Evolutionary conservation across 2,329 filamentous ascomycete species (phyloP), one percentile per base, ranked within the genome.

Genomic region (Metarhizium robertsii): DNA sequence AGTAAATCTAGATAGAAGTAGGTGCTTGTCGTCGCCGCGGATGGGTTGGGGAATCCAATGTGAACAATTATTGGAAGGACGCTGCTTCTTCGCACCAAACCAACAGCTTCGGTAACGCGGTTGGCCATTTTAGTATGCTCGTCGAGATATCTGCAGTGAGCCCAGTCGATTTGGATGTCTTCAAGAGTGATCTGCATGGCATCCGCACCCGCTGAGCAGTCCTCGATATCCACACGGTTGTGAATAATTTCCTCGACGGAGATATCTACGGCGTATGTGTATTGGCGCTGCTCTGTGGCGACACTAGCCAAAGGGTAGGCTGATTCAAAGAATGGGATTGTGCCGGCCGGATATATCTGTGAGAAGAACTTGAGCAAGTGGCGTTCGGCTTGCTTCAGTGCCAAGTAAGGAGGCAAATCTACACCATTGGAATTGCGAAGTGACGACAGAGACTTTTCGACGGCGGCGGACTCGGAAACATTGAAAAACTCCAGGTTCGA

Each of bases 401-500:
- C 85, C 16, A 89, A 69, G 60, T 86, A 87, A 0, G 83, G 81
- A 2, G 81, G 79, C 0, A 76, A 73, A 1, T 72, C 70, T 53
- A 72, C 50, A n/a, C n/a, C 10, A 10, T 50, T 46, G 8, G 46
- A 36, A 20, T n/a, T 38, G 6, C 30, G 47, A n/a, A 36, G 20
- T 16, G 48, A 16, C n/a, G 40, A 18, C 40, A 40, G 50, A 14
- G 32, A 34, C 2, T 38, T 25, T 25, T 51, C 50, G 16, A 47
- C 38, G 47, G 70, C 64, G 5, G 65, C 66, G 18, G 71, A 73
- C 64, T 89, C 86, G 2, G 85, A 85, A 16, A 88, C 73, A 61
- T 90, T 90, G 73, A 84, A 90, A 66, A 90, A 92, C 64, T 91
- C 87, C 59, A 87, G 80, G 61, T 88, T 90, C 11, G 85, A 85